phyloP scores from a whole-genome alignment of 176 grass and related monocot species.

The Aegilops tauschii region DNA sequence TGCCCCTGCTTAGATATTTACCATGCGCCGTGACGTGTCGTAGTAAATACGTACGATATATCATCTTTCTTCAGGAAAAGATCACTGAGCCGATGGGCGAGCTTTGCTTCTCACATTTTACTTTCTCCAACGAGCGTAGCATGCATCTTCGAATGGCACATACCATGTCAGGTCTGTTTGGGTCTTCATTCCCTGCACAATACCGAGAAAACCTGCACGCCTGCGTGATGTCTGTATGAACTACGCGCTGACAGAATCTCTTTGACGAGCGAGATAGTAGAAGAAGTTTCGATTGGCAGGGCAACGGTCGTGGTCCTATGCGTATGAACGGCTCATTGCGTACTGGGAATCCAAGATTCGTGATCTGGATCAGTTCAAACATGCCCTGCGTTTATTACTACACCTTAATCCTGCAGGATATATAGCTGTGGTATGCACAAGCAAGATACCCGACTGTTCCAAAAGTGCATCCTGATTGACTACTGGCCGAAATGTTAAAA shows the following conservation, averaged over 20 bases:
- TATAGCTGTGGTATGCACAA: too few species aligned
- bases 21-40: background rate
- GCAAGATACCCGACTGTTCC: background rate
- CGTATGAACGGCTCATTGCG: background rate
- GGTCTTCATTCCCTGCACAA: too few species aligned
- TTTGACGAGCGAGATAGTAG: background rate
- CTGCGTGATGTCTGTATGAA: background rate
- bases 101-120: background rate
- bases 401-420: background rate
- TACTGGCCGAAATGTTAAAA: background rate
- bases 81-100: background rate
- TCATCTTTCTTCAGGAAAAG: background rate
- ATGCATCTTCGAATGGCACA: background rate
- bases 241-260: background rate
- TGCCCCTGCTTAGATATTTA: conserved; percentile 1
- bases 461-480: background rate
- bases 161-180: too few species aligned
- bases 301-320: background rate
- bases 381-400: background rate
- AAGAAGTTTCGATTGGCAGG: background rate
- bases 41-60: background rate
- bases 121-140: background rate
- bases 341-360: background rate
- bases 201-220: background rate
- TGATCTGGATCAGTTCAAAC: conserved; percentile 9